Conservation (phyloP, 495 filamentous ascomycete genomes). For the Neurospora sublineolata region DNA sequence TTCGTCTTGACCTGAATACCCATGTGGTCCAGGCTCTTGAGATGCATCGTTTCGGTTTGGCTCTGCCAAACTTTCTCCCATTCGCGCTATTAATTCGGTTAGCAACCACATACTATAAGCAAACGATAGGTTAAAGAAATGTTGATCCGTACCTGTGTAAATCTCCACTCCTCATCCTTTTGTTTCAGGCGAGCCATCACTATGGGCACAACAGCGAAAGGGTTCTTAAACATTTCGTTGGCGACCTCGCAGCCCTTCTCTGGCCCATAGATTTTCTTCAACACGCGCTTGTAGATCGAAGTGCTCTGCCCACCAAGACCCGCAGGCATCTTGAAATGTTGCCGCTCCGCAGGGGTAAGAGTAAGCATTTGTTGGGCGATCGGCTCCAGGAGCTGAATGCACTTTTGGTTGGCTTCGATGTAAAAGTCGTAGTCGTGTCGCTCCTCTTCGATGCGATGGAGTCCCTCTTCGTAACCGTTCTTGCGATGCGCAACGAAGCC, state of each 20-base stretch:
- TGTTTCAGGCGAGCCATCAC: slow-evolving; percentile 80
- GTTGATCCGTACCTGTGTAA: slow-evolving; percentile 45
- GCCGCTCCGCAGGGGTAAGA: slow-evolving; percentile 58
- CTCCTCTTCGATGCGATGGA: slow-evolving; percentile 96
- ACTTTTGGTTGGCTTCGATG: slow-evolving; percentile 85
- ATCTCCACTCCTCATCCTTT: slow-evolving; percentile 94
- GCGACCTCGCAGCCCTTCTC: slow-evolving; percentile 75
- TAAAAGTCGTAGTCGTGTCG: slow-evolving; percentile 98
- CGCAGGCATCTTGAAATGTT: slow-evolving; percentile 60
- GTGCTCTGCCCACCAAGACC: slow-evolving; percentile 89
- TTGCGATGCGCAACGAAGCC: slow-evolving; percentile 97
- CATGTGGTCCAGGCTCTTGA: slow-evolving; percentile 92
- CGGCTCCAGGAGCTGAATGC: slow-evolving; percentile 89
- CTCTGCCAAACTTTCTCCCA: slow-evolving; percentile 99
- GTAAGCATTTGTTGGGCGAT: slow-evolving; percentile 78
- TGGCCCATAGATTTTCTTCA: slow-evolving; percentile 95
- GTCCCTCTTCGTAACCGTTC: slow-evolving; percentile 82
- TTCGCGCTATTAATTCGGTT: slow-evolving; percentile 52
- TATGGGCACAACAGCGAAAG: slow-evolving; percentile 73
- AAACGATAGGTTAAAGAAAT: not conserved
- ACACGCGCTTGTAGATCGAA: slow-evolving; percentile 87
- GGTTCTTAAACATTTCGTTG: slow-evolving; percentile 66
- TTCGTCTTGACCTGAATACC: slow-evolving; percentile 68
- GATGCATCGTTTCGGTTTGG: slow-evolving; percentile 84
- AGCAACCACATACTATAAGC: slow-evolving; percentile 1